A percentile compares a stretch with the other conserved stretches of the same genome.
Evolutionary conservation across 78 protist species (phyloP).

Genomic region (Pigoraptor vietnamica): DNA sequence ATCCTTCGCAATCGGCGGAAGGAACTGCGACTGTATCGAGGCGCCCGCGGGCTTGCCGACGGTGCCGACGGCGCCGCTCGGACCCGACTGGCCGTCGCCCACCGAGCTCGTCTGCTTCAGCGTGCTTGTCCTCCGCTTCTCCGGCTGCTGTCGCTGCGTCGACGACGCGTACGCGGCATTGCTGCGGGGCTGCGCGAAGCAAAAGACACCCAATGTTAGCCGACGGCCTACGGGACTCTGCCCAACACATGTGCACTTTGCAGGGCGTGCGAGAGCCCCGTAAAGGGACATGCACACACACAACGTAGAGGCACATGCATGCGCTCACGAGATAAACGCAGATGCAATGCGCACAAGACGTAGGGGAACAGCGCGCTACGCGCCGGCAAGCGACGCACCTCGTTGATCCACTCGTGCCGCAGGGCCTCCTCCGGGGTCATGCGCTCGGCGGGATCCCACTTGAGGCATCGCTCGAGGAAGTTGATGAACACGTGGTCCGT

Average conservation of each 20-base stretch:
- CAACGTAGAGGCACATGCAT: too few relatives aligned
- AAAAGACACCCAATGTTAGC: background rate
- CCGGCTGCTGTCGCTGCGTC: background rate
- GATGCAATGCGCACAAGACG: too few relatives aligned
- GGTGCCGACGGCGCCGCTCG: background rate
- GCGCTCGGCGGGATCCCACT: slow-evolving; percentile 73
- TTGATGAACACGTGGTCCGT: slow-evolving; percentile 1
- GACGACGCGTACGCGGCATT: background rate
- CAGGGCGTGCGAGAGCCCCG: background rate
- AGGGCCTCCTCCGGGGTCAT: slow-evolving; percentile 70
- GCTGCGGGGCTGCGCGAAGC: background rate
- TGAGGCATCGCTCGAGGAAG: slow-evolving; percentile 39
- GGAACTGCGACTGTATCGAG: background rate
- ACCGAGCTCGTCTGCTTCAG: too few relatives aligned
- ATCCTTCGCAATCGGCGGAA: background rate
- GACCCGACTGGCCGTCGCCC: background rate
- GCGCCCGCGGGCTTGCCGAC: background rate
- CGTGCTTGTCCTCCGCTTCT: background rate
- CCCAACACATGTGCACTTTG: too few relatives aligned
- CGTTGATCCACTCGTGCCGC: slow-evolving; percentile 35
- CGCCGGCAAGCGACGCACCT: too few relatives aligned
- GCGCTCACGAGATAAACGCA: too few relatives aligned
- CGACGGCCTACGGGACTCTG: too few relatives aligned
- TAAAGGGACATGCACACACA: background rate
- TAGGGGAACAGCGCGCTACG: too few relatives aligned